phyloP scores from a whole-genome alignment of 306 rosid genomes.

The Ormosia semicastrata region DNA sequence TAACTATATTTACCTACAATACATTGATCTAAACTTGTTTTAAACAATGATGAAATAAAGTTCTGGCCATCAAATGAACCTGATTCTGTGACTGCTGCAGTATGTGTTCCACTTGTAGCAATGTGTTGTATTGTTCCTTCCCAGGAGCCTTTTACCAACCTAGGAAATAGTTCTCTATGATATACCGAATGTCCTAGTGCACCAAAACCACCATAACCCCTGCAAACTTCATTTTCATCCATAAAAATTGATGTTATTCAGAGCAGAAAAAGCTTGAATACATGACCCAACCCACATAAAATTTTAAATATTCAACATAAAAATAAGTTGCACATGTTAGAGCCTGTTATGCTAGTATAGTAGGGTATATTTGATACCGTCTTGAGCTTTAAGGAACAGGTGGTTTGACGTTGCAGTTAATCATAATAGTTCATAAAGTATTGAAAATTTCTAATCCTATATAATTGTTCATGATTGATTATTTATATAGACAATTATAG shows the following conservation, averaged over 20 bases:
- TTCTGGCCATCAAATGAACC: constrained; percentile 39
- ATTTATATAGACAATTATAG: no score
- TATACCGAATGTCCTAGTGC: constrained; percentile 94
- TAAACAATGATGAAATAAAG: neutral
- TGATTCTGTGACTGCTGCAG: constrained; percentile 79
- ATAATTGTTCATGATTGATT: no score
- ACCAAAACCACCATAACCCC: constrained; percentile 99
- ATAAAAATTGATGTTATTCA: constrained; percentile 37
- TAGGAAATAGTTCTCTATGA: constrained; percentile 75
- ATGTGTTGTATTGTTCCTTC: constrained; percentile 60
- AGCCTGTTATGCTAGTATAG: neutral
- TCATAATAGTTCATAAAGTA: neutral
- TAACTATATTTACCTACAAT: neutral
- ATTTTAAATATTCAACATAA: neutral
- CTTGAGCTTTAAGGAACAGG: neutral
- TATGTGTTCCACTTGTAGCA: constrained; percentile 91
- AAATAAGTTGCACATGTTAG: neutral
- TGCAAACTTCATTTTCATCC: constrained; percentile 64
- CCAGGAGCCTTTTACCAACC: constrained; percentile 88
- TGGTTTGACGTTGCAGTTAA: neutral
- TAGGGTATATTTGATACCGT: neutral
- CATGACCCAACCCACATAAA: neutral
- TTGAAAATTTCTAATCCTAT: neutral
- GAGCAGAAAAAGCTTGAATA: constrained; percentile 24
- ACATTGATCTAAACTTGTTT: constrained; percentile 5